Evolutionary conservation across 2,329 filamentous ascomycete genomes (phyloP), one percentile per base, ranked within the genome.

Genomic region (Curvularia sp.): DNA sequence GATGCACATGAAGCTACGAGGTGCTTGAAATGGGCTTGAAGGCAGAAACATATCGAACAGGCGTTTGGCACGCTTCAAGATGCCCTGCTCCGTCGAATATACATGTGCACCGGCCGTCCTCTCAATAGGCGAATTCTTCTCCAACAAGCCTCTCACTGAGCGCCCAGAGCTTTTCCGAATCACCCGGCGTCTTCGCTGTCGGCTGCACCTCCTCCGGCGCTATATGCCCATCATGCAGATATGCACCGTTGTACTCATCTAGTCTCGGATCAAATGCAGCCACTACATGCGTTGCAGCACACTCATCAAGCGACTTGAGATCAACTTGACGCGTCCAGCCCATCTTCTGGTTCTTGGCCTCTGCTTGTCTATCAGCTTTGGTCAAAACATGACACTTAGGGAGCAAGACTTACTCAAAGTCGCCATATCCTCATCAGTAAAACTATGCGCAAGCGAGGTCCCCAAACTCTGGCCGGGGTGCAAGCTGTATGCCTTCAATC

Each of bases 1-100:
- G 86, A 87, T 70, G 82, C 84, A 61, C 91, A 94, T 75, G 84
- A 87, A 53, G 89, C 91, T 75, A 89, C 90, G 67, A 84, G 91
- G 24, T 78, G 75, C 55, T 63, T 77, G 65, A 77, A 77, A 49
- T 77, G 74, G 74, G 71, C 72, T 43, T 76, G 53, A 66, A n/a
- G 38, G 46, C 9, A 48, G 4, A 30, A 1, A 12, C 2, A 8
- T 38, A 18, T 41, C 18, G 20, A 20, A 22, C 7, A 18, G 35
- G 30, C 18, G 20, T 44, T 28, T 42, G 43, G 39, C 39, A 38
- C 26, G 38, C 46, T 26, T 50, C 52, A 65, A 59, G 63, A 65
- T 67, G 66, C 61, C 62, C 63, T 50, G 42, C 30, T 49, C 47
- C 7, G 18, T 56, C 38, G 12, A 10, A 48, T 22, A 26, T 20